Evolutionary conservation across 345 rosid genomes (phyloP), one percentile per base, ranked within the genome.

Genomic region (Bretschneidera sinensis): DNA sequence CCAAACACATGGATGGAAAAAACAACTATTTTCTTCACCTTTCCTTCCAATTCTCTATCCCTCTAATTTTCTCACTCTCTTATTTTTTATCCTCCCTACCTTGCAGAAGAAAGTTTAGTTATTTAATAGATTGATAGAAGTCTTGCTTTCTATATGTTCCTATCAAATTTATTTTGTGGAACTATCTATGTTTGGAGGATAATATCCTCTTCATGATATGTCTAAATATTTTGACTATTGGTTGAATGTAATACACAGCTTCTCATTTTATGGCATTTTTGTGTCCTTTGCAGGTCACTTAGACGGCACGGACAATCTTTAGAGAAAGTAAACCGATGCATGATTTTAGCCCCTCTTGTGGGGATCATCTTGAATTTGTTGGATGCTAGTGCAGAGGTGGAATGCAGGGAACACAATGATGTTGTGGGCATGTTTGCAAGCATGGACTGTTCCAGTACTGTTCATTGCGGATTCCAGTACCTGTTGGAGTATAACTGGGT

Each of bases 401-500:
- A 70, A 69, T 61, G 22, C 50, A 63, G 69, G 72, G 74, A 52
- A 24, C 79, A 75, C 51, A 85, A 85, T 61, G 89, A 90, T 69
- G 81, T 94, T 8, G 78, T 88, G 64, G 79, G 76, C 50, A 81
- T 81, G 13, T 90, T 94, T 59, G 89, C 96, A 24, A 84, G 87
- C 76, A 82, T 87, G 89, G 92, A 90, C 63, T 94, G 99, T 59
- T 85, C 82, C 0, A 74, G 79, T 69, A 82, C 87, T n/a, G 78
- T 86, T 74, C 84, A 79, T 56, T 74, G 64, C 34, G 98, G 96
- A 61, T 89, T 92, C 70, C 98, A 80, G 50, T 83, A 87, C 74
- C 85, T 94, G 50, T 66, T 94, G 76, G 87, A 87, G 39, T 86
- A 81, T 57, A 79, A 90, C 60, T 94, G 97, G 99, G 99, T 90